phyloP scores from a whole-genome alignment of 148 eudicot species.

The Cornus florida region DNA sequence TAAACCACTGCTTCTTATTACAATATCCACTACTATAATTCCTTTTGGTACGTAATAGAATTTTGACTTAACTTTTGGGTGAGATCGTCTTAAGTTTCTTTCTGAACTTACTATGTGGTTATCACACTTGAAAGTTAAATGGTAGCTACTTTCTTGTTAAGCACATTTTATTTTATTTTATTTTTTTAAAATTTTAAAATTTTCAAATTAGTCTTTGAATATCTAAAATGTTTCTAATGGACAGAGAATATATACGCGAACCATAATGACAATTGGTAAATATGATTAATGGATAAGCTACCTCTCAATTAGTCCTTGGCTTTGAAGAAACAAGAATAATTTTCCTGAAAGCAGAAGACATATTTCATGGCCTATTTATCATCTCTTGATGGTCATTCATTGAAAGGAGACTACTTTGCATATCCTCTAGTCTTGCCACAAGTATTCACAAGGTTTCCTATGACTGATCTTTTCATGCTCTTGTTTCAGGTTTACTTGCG shows the following conservation, averaged over 20 bases:
- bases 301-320: not conserved
- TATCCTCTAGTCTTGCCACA: not conserved
- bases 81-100: not conserved
- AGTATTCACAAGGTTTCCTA: not conserved
- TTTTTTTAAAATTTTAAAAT: too few species aligned
- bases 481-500: constrained; percentile 66
- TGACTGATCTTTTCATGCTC: not conserved
- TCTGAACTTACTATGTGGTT: not conserved
- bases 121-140: not conserved
- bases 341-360: not conserved
- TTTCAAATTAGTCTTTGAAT: too few species aligned
- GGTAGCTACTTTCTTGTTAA: not conserved
- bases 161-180: too few species aligned
- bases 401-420: not conserved
- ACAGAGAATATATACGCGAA: too few species aligned
- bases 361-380: too few species aligned
- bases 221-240: too few species aligned
- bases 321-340: not conserved
- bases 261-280: too few species aligned
- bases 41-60: constrained; percentile 60
- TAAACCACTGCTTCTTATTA: constrained; percentile 79
- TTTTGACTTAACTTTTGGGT: not conserved
- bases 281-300: too few species aligned
- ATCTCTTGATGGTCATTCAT: not conserved
- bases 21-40: constrained; percentile 71